Percentiles rank a stretch among this genome's conserved stretches.
These are phyloP conservation scores for Musa acuminata DNA, from an alignment of 176 grass and related monocot species.

Conservation along the genomic window DNA sequence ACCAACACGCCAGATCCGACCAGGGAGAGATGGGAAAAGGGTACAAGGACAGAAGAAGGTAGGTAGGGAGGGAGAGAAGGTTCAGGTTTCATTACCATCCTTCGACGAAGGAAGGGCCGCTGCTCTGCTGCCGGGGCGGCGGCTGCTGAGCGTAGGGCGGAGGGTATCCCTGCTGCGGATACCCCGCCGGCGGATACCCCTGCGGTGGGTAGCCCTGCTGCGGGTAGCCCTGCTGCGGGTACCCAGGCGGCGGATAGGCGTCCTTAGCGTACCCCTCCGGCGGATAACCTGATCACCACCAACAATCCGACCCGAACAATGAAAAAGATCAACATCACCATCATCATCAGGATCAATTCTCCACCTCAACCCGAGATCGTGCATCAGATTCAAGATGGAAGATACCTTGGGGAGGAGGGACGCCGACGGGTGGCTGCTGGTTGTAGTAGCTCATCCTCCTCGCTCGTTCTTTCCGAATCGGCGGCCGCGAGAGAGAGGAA, in stretches of 20 bases:
- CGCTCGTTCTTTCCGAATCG: background rate
- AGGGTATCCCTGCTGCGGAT: slow-evolving; percentile 7
- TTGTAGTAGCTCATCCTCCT: slow-evolving; percentile 31
- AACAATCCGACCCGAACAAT: background rate
- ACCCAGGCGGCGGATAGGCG: slow-evolving; percentile 24
- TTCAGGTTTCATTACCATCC: slow-evolving; percentile 26
- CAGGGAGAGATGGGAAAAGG: background rate
- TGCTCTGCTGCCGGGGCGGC: slow-evolving; percentile 17
- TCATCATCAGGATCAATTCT: background rate
- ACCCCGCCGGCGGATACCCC: slow-evolving; percentile 8
- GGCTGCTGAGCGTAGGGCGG: slow-evolving; percentile 29
- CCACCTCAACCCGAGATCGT: background rate
- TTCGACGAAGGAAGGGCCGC: slow-evolving; percentile 33
- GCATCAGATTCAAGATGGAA: background rate
- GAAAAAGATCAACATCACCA: background rate
- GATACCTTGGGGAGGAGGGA: slow-evolving; percentile 33
- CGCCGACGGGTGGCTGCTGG: slow-evolving; percentile 32
- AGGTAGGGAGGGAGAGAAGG: slow-evolving; percentile 8
- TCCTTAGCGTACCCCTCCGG: slow-evolving; percentile 30
- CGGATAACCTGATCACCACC: slow-evolving; percentile 24
- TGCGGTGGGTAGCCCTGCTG: slow-evolving; percentile 10
- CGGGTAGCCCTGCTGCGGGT: slow-evolving; percentile 27
- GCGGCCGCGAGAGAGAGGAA: no score
- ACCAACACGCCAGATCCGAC: background rate
- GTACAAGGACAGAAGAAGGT: background rate